Base-by-base conservation (phyloP, 805 yeast genomes). In the Pichia heedii region DNA sequence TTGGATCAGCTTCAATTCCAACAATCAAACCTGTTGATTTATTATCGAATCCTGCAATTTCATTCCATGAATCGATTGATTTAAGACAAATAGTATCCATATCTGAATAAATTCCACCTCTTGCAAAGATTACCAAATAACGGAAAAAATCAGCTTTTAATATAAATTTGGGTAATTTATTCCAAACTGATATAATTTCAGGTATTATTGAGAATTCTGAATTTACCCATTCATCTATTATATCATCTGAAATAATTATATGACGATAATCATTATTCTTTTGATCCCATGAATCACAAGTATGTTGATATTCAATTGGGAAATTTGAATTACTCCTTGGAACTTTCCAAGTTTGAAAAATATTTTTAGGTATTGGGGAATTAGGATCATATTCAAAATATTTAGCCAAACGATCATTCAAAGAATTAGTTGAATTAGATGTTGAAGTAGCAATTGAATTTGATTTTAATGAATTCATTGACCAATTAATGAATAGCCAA, bases 1-100 rank as follows among this genome's bases (percentile, higher is more conserved):
- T 97, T 0, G 97, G 97, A 54, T 90, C 98, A 1, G 97, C 97
- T 60, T 93, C 98, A 36, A 90, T 85, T 0, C 97, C 97, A 8
- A 90, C 75, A 3, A 81, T 79, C 20, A 90, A 68, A 0, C 97
- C 97, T 18, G 51, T 40, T 15, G 21, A 21, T 24, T 24, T n/a
- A 1, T 18, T 22, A 44, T 70, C 63, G 33, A 63, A 60, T 0
- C 90, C 76, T n/a, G 80, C 32, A 27, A 27, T 27, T 16, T 8
- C 11, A 16, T 8, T 67, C 98, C 98, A 93, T 19, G 68, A 54
- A 19, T 73, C 73, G 12, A 88, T 67, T 0, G 90, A 81, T 61
- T 86, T 83, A 44, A 93, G 65, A 22, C 81, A 74, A 33, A 69
- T 59, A 1, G 98, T 93, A 61, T 93, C 98, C 48, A 90, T 81